Conservation (phyloP, 2,329 filamentous ascomycete genomes). For the Talaromyces amestolkiae region DNA sequence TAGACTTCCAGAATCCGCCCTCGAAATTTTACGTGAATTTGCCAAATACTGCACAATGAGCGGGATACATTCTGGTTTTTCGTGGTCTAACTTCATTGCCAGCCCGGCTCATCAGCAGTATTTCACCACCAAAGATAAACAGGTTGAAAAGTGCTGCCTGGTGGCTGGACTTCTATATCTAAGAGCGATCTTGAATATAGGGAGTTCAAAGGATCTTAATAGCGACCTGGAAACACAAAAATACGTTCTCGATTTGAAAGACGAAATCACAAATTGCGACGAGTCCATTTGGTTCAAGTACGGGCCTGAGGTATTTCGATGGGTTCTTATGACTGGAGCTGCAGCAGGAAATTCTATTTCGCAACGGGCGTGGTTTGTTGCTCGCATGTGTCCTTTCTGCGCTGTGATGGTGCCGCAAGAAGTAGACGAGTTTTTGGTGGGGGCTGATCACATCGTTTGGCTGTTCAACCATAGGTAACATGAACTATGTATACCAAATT, state of each 20-base stretch:
- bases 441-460: slow-evolving; percentile 12
- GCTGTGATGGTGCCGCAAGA: slow-evolving; percentile 13
- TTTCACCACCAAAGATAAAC: background rate
- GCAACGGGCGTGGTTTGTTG: slow-evolving; percentile 14
- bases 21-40: slow-evolving; percentile 1
- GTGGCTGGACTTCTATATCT: background rate
- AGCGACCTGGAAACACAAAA: background rate
- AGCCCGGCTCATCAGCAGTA: background rate
- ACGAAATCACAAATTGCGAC: background rate
- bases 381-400: slow-evolving; percentile 14
- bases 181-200: background rate
- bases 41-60: background rate
- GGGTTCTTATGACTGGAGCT: background rate
- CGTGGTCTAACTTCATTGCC: background rate
- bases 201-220: background rate
- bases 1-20: slow-evolving; percentile 10
- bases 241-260: background rate
- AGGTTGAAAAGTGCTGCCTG: background rate
- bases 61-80: background rate
- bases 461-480: slow-evolving; percentile 7
- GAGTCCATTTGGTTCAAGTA: background rate
- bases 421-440: slow-evolving; percentile 12
- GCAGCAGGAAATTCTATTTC: slow-evolving; percentile 5
- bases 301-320: background rate
- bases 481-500: background rate